Evolutionary conservation across 257 asterid genomes (phyloP).

Genomic region (Cinchona pubescens): DNA sequence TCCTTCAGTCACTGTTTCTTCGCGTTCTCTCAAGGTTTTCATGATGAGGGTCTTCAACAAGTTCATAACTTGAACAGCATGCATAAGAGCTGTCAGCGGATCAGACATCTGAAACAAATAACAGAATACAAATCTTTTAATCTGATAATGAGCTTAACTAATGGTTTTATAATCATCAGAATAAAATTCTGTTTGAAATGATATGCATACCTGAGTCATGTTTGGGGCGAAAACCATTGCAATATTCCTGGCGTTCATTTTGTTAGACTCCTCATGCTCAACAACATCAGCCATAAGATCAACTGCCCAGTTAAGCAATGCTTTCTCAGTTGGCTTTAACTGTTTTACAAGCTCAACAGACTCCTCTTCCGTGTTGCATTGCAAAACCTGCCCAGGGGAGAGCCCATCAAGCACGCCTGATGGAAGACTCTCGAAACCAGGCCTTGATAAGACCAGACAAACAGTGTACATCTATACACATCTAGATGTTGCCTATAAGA

Average conservation of each 20-base stretch:
- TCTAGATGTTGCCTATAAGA: constrained; percentile 82
- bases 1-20: constrained; percentile 48
- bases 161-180: neutral
- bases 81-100: constrained; percentile 97
- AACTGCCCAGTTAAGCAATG: constrained; percentile 85
- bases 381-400: constrained; percentile 73
- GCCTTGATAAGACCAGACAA: constrained; percentile 94
- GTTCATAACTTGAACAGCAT: constrained; percentile 99
- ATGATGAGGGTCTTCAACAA: constrained; percentile 76
- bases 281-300: constrained; percentile 98
- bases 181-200: neutral
- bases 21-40: constrained; percentile 70
- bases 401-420: constrained; percentile 87
- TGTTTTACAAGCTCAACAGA: constrained; percentile 65
- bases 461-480: constrained; percentile 86
- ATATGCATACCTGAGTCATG: constrained; percentile 74
- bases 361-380: constrained; percentile 78
- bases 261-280: constrained; percentile 83
- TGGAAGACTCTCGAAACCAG: constrained; percentile 94
- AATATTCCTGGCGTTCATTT: constrained; percentile 90
- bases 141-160: neutral
- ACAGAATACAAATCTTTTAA: constrained; percentile 3
- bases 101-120: constrained; percentile 73
- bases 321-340: constrained; percentile 71
- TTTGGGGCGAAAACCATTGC: constrained; percentile 98